Conservation (phyloP, 2,329 filamentous ascomycete genomes). For the Tolypocladium tropicale region DNA sequence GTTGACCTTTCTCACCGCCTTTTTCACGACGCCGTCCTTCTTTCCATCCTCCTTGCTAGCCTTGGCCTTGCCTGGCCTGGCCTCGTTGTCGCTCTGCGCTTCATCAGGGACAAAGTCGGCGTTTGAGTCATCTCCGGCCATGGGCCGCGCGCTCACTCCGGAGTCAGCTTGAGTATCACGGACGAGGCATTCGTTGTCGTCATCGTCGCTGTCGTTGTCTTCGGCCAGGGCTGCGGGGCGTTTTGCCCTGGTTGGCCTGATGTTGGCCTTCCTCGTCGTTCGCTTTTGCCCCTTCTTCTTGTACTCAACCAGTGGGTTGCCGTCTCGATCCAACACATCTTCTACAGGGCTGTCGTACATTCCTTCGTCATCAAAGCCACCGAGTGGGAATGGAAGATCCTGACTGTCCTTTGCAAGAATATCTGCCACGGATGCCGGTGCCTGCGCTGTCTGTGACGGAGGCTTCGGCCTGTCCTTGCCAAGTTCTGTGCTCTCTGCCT, state of each 20-base stretch:
- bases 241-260: slow-evolving; percentile 41
- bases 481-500: slow-evolving; percentile 47
- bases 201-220: slow-evolving; percentile 16
- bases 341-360: slow-evolving; percentile 45
- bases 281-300: slow-evolving; percentile 82
- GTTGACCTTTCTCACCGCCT: slow-evolving; percentile 49
- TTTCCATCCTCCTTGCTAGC: slow-evolving; percentile 16
- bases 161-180: slow-evolving; percentile 16
- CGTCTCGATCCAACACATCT: slow-evolving; percentile 43
- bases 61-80: slow-evolving; percentile 4
- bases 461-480: slow-evolving; percentile 11
- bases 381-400: slow-evolving; percentile 33
- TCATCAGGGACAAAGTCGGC: background rate
- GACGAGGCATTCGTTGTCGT: slow-evolving; percentile 23
- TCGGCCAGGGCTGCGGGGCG: slow-evolving; percentile 28
- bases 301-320: slow-evolving; percentile 51
- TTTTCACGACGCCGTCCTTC: slow-evolving; percentile 37
- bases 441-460: slow-evolving; percentile 6
- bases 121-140: slow-evolving; percentile 3
- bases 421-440: slow-evolving; percentile 16
- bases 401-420: slow-evolving; percentile 35
- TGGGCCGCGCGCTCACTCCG: slow-evolving; percentile 8
- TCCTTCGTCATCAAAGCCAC: slow-evolving; percentile 54
- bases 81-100: background rate
- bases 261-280: slow-evolving; percentile 60